Base-by-base conservation (phyloP, 768 basidiomycete species). In the Pulveroboletus sp. region DNA sequence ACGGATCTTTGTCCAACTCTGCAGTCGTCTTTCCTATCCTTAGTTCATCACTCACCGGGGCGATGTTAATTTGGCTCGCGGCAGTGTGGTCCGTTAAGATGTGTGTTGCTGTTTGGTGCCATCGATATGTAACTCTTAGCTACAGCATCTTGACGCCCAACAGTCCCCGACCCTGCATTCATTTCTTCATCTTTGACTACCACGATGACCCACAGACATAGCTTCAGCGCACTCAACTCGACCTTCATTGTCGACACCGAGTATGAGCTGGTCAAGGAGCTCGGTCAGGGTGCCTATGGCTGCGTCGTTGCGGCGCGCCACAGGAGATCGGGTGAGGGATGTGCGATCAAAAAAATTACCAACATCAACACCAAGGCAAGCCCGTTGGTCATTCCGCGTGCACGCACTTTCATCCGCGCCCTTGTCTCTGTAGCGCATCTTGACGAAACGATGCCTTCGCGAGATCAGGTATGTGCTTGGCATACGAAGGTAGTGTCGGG, bases 311-410 rank as follows among this genome's bases (percentile, higher is more conserved):
- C 87, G 26, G 93, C 94, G 0, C 82, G 82, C 57, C 89, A 93
- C 70, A 83, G 82, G 55, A 70, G 83, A 58, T 84, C 89, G 2
- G 89, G 89, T 21, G 90, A 93, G 63, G 88, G 88, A 9, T 92
- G 91, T 57, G 92, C 92, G 59, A 93, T 95, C 73, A 95, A 95
- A 78, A 94, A 94, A 76, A 93, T 93, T 65, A 89, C 90, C 51
- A 92, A 91, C 64, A 93, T 93, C 68, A 90, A 91, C 66, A 90
- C 87, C 46, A 92, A 91, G 80, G 88, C 81, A 50, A 44, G 74
- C 53, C 41, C 38, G 45, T 24, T 51, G n/a, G n/a, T 21, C 6
- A 30, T 37, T 30, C 32, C 3, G 15, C 8, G 1, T 42, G 44
- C 18, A 41, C 31, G n/a, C 57, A 58, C 47, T 62, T 43, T 53